Conservation (phyloP, 768 basidiomycete species). For the Botryobasidium botryosum region DNA sequence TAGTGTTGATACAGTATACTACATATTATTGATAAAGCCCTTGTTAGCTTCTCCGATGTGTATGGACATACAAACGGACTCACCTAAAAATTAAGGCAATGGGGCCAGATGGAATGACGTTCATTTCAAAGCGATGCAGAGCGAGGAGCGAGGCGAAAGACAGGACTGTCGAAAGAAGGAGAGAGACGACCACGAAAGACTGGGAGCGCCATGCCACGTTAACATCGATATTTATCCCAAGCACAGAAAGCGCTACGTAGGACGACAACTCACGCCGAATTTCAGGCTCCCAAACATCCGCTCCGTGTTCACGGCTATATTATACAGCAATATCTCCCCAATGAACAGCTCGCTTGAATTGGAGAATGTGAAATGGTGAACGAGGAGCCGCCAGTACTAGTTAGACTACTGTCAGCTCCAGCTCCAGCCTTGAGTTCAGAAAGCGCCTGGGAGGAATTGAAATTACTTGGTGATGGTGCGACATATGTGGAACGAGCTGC, state of each 20-base stretch:
- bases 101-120: conserved; percentile 60
- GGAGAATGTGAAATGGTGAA: conserved; percentile 59
- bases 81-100: conserved; percentile 51
- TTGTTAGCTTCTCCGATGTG: background rate
- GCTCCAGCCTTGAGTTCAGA: background rate
- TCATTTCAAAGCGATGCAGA: conserved; percentile 50
- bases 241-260: background rate
- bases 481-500: conserved; percentile 81
- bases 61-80: background rate
- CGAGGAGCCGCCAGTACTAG: conserved; percentile 72
- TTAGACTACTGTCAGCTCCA: too few relatives aligned
- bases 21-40: background rate
- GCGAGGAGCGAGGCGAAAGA: conserved; percentile 50
- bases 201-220: conserved; percentile 21
- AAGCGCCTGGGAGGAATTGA: conserved; percentile 6
- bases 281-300: conserved; percentile 77
- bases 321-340: conserved; percentile 55
- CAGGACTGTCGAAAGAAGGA: conserved; percentile 44
- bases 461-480: conserved; percentile 71
- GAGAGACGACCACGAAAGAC: conserved; percentile 64
- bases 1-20: conserved; percentile 67
- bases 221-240: conserved; percentile 1
- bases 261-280: conserved; percentile 19
- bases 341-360: conserved; percentile 79
- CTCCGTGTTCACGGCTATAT: conserved; percentile 54